These are phyloP conservation scores for Sarcocystis neurona DNA, from an alignment of 169 alveolate species.

Conservation along the genomic window DNA sequence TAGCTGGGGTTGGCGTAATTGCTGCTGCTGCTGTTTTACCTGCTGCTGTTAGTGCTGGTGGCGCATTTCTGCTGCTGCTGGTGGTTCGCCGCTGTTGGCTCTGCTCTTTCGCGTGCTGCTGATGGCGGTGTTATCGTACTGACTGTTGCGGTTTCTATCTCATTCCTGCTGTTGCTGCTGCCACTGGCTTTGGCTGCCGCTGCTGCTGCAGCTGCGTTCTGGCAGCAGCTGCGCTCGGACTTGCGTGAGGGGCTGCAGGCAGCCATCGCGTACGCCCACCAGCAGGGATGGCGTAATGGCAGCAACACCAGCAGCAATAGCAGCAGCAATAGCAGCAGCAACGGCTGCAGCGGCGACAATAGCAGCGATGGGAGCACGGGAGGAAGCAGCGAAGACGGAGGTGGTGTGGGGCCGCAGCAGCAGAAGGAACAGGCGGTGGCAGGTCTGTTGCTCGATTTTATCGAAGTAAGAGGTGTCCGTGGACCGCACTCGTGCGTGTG, in stretches of 20 bases:
- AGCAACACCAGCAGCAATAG: too few relatives aligned
- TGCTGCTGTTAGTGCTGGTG: not conserved
- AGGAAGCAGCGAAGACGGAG: not conserved
- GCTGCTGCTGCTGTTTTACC: too few relatives aligned
- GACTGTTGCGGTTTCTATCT: too few relatives aligned
- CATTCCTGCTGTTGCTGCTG: too few relatives aligned
- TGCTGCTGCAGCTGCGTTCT: not conserved
- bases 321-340: too few relatives aligned
- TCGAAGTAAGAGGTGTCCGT: not conserved
- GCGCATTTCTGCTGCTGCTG: not conserved
- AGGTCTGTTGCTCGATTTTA: constrained; percentile 12
- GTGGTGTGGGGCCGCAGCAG: not conserved
- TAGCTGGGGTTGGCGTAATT: too few relatives aligned
- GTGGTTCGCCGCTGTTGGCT: too few relatives aligned
- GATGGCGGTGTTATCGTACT: too few relatives aligned
- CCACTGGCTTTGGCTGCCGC: not conserved
- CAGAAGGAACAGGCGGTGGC: too few relatives aligned
- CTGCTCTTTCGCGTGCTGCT: too few relatives aligned
- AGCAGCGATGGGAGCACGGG: not conserved
- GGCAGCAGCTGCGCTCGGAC: constrained; percentile 5
- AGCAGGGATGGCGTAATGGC: not conserved
- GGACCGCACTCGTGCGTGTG: not conserved
- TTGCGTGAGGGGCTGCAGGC: constrained; percentile 5
- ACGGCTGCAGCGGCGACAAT: too few relatives aligned
- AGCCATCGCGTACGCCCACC: not conserved